Evolutionary conservation across 352 stramenopile species (phyloP).

Genomic region (Phytophthora rubi): DNA sequence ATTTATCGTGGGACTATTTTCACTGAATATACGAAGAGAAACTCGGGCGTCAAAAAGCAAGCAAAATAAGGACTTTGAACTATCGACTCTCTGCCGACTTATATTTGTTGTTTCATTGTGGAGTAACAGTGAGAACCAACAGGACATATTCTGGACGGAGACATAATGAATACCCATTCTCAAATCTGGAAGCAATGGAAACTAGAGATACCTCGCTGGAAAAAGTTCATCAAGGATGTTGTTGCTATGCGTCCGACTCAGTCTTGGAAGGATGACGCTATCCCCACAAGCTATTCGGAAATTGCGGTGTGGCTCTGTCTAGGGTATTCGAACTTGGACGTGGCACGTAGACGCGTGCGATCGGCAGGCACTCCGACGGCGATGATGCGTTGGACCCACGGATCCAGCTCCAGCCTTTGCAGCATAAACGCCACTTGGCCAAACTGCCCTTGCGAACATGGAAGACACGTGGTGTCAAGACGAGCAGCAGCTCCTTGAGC

Average conservation of each 20-base stretch:
- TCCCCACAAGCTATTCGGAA: slow-evolving; percentile 12
- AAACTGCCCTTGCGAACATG: not conserved
- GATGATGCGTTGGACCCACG: slow-evolving; percentile 9
- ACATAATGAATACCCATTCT: no score
- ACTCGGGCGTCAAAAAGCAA: no score
- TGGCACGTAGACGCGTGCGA: slow-evolving; percentile 8
- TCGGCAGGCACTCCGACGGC: not conserved
- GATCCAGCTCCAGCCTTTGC: not conserved
- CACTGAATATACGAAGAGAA: no score
- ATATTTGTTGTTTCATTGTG: no score
- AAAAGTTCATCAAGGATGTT: not conserved
- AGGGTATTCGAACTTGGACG: slow-evolving; percentile 4
- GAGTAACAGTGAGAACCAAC: no score
- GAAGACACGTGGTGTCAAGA: not conserved
- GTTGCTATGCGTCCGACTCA: not conserved
- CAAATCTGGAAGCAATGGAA: not conserved
- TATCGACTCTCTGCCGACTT: no score
- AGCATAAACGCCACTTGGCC: slow-evolving; percentile 8
- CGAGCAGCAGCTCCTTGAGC: slow-evolving; percentile 7
- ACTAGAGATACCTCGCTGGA: not conserved
- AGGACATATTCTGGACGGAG: no score
- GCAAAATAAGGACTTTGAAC: no score
- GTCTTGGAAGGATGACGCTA: slow-evolving; percentile 1
- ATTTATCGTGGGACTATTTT: no score
- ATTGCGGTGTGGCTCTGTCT: slow-evolving; percentile 2